These are phyloP conservation scores for Annona squamosa DNA, from an alignment of 164 flowering plant species.

Conservation along the genomic window DNA sequence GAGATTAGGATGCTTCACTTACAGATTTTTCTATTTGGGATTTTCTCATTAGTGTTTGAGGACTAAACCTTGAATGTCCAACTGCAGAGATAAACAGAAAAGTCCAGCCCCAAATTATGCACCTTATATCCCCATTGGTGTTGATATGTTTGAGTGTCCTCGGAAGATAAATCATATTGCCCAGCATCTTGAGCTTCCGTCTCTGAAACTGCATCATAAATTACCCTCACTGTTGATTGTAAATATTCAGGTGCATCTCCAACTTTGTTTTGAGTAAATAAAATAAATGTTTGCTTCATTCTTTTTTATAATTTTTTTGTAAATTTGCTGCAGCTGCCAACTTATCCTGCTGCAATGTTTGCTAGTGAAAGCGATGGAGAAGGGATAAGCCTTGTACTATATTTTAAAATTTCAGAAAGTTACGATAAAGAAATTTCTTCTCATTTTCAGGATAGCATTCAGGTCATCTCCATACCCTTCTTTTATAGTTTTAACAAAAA, in stretches of 20 bases:
- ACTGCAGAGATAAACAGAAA: conserved; percentile 78
- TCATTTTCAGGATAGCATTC: conserved; percentile 60
- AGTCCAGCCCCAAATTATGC: conserved; percentile 51
- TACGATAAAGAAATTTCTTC: conserved; percentile 55
- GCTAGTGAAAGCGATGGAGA: conserved; percentile 86
- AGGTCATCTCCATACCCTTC: conserved; percentile 31
- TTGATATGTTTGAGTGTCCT: conserved; percentile 70
- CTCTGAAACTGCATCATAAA: conserved; percentile 44
- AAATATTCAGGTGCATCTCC: conserved; percentile 67
- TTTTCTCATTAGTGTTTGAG: background rate
- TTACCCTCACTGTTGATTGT: conserved; percentile 80
- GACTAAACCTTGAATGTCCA: background rate
- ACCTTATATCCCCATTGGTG: conserved; percentile 83
- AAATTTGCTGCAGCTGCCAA: conserved; percentile 57
- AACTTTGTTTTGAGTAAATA: background rate
- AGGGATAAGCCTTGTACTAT: conserved; percentile 87
- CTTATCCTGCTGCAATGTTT: conserved; percentile 86
- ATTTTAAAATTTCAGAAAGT: conserved; percentile 68
- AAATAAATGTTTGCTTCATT: background rate
- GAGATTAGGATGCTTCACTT: background rate
- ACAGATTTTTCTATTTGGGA: background rate
- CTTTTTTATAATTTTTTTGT: conserved; percentile 2
- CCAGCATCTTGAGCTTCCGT: conserved; percentile 87
- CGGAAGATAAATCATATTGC: conserved; percentile 88
- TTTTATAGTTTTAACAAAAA: background rate